These are phyloP conservation scores for Gloeopeniophorella convolvens DNA, from an alignment of 768 basidiomycete genomes.

Conservation along the genomic window DNA sequence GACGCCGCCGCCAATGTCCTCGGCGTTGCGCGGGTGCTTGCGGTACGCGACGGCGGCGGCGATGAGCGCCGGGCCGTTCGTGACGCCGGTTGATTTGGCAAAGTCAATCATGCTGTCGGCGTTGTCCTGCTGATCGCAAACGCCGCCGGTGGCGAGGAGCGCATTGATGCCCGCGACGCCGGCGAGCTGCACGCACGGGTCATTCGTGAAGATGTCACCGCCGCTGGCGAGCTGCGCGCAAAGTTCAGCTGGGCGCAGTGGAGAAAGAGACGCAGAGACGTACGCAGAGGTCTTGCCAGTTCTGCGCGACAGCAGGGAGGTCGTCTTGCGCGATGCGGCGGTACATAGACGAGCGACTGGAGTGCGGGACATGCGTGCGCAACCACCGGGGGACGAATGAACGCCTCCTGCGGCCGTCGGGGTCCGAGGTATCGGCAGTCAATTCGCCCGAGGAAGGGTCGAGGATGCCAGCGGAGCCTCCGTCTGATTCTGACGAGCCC, in stretches of 20 bases:
- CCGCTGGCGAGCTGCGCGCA: constrained; percentile 29
- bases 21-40: constrained; percentile 37
- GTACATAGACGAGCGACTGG: background rate
- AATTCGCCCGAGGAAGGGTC: background rate
- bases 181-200: constrained; percentile 38
- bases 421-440: constrained; percentile 1
- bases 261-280: background rate
- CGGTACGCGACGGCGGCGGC: constrained; percentile 38
- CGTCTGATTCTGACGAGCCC: no score
- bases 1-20: constrained; percentile 35
- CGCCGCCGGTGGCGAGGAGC: constrained; percentile 38
- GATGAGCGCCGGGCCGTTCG: constrained; percentile 36
- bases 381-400: constrained; percentile 5
- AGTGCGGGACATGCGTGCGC: background rate
- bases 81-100: constrained; percentile 38
- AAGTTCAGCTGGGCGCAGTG: background rate
- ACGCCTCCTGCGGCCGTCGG: constrained; percentile 11
- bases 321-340: constrained; percentile 30
- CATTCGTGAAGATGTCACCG: constrained; percentile 34
- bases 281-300: constrained; percentile 41
- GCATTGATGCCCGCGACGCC: constrained; percentile 37
- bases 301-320: constrained; percentile 33
- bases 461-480: background rate
- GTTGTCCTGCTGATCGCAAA: constrained; percentile 43
- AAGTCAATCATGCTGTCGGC: constrained; percentile 47